Evolutionary conservation across 305 asterid species (phyloP).

Genomic region (Striga hermonthica): DNA sequence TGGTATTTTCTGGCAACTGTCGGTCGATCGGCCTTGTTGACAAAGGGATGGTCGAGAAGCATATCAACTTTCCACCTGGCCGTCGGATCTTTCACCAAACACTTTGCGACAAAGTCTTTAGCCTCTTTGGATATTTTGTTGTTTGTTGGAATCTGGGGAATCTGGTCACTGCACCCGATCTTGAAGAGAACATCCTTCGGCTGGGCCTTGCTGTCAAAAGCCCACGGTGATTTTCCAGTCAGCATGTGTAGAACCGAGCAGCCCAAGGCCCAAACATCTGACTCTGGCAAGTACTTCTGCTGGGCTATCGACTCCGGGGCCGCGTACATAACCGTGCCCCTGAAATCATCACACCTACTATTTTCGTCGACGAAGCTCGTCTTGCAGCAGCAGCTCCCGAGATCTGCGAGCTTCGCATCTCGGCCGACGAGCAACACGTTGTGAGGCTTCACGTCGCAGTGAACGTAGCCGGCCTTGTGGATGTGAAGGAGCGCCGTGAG

Average conservation of each 20-base stretch:
- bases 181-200: too few relatives aligned
- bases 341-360: background rate
- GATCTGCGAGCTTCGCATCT: constrained; percentile 21
- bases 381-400: constrained; percentile 19
- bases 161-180: too few relatives aligned
- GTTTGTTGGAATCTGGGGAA: too few relatives aligned
- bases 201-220: too few relatives aligned
- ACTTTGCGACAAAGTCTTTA: constrained; percentile 16
- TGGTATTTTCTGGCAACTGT: background rate
- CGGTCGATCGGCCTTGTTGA: background rate
- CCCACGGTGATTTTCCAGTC: too few relatives aligned
- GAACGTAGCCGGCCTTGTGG: constrained; percentile 26
- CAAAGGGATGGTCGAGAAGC: constrained; percentile 10
- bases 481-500: constrained; percentile 10
- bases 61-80: constrained; percentile 8
- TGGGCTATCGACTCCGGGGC: constrained; percentile 1
- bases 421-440: constrained; percentile 11
- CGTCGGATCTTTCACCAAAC: background rate
- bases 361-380: too few relatives aligned
- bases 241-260: too few relatives aligned
- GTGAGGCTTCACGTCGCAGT: constrained; percentile 29
- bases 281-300: constrained; percentile 12
- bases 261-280: constrained; percentile 26
- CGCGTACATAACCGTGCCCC: constrained; percentile 28
- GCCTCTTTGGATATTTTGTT: constrained; percentile 27